Evolutionary conservation across 2,329 filamentous ascomycete species (phyloP), one percentile per base, ranked within the genome.

Genomic region (Catunica adiposa): DNA sequence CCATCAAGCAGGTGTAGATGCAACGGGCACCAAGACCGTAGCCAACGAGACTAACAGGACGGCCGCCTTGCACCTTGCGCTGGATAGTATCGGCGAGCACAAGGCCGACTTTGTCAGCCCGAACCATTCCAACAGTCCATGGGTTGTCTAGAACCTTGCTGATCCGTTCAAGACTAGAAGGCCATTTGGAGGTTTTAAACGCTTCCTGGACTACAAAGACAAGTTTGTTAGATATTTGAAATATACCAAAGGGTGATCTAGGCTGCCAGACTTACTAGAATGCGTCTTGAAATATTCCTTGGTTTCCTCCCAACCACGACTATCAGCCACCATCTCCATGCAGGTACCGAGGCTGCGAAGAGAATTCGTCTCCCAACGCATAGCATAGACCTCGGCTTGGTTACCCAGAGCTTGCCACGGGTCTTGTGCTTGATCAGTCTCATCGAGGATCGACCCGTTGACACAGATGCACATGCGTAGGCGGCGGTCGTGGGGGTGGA

Each of bases 401-500:
- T 75, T 71, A 1, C 84, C 85, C 29, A 97, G 70, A 26, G 83
- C 80, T 50, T 77, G 76, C 92, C 92, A 98, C 0, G 86, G 85
- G 25, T 78, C 75, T 2, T 58, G 59, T 17, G 82, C 70, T n/a
- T 87, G 78, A 57, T 92, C 83, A 42, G 84, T 78, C 51, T 82
- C 78, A 37, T 82, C 75, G 0, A 77, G 83, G 8, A 92, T 69
- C 83, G 89, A 95, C 9, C 92, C 92, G 51, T 80, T 84, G 54
- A 95, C 77, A 22, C 83, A 85, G 60, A 97, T 82, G 0, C 84
- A 84, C n/a, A 96, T 77, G 29, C 89, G 80, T 54, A 97, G 72
- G 42, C 85, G 77, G 58, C 84, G 79, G 60, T 82, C 74, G 29
- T 79, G 72, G 3, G 80, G 65, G 56, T 73, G 66, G 59, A 80